phyloP scores from a whole-genome alignment of 2,329 filamentous ascomycete genomes.

The Penicillium sp. region DNA sequence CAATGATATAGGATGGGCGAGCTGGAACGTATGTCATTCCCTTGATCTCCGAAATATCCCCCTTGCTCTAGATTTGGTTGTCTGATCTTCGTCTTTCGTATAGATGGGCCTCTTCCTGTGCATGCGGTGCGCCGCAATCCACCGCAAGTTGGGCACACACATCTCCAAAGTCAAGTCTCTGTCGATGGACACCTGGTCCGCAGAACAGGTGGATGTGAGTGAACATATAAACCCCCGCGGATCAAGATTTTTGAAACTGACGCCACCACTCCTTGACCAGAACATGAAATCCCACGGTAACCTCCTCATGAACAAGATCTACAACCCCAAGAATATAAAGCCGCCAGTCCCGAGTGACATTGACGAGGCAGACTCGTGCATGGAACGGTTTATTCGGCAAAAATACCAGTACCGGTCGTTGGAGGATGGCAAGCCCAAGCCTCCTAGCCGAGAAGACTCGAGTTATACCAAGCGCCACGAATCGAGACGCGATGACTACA shows the following conservation, averaged over 20 bases:
- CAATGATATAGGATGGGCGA: constrained; percentile 75
- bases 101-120: constrained; percentile 94
- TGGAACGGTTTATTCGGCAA: constrained; percentile 92
- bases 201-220: constrained; percentile 91
- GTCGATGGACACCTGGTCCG: constrained; percentile 97
- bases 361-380: constrained; percentile 88
- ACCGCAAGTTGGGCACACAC: constrained; percentile 91
- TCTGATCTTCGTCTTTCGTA: constrained; percentile 7
- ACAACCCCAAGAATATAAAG: constrained; percentile 81
- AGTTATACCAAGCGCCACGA: constrained; percentile 48
- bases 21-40: constrained; percentile 76
- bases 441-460: constrained; percentile 54
- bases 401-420: constrained; percentile 77
- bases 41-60: neutral
- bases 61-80: neutral
- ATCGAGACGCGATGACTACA: neutral
- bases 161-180: constrained; percentile 98
- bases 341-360: constrained; percentile 84
- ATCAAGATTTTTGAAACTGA: neutral
- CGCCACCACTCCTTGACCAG: constrained; percentile 49
- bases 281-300: constrained; percentile 96
- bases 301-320: constrained; percentile 77
- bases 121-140: constrained; percentile 93
- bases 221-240: neutral
- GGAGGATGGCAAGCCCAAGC: constrained; percentile 46